Conservation (phyloP, 306 rosid species). For the Cucurbita maxima region DNA sequence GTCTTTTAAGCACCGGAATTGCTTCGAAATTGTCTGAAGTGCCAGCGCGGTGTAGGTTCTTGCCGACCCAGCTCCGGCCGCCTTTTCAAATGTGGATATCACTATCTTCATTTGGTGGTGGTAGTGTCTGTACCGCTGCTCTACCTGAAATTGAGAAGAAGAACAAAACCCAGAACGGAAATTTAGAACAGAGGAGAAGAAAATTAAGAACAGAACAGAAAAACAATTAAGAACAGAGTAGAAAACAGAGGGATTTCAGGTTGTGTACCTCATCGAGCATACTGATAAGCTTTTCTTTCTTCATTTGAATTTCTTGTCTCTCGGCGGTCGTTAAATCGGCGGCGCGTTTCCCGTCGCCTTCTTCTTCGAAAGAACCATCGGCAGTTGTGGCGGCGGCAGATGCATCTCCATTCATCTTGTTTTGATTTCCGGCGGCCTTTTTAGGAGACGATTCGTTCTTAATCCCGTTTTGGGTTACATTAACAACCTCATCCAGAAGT, state of each 20-base stretch:
- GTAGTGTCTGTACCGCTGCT: constrained; percentile 85
- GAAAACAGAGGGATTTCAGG: not conserved
- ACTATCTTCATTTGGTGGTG: constrained; percentile 84
- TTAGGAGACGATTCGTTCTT: constrained; percentile 27
- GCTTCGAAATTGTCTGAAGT: constrained; percentile 77
- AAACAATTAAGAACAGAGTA: not conserved
- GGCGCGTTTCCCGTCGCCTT: constrained; percentile 18
- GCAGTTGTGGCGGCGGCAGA: constrained; percentile 31
- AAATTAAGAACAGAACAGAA: not conserved
- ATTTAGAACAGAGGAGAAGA: not conserved
- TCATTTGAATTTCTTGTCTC: constrained; percentile 94
- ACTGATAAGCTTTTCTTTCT: constrained; percentile 73
- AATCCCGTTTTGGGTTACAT: constrained; percentile 39
- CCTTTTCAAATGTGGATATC: constrained; percentile 64
- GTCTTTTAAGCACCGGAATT: constrained; percentile 81
- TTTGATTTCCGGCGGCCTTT: constrained; percentile 21
- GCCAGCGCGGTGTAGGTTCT: constrained; percentile 88
- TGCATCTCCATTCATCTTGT: constrained; percentile 40
- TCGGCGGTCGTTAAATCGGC: constrained; percentile 63
- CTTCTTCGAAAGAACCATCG: constrained; percentile 22
- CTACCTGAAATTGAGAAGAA: constrained; percentile 33
- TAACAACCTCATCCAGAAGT: constrained; percentile 71
- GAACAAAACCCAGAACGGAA: not conserved
- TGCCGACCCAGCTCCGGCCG: constrained; percentile 70
- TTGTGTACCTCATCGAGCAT: constrained; percentile 85